Base-by-base conservation (phyloP, 2,329 filamentous ascomycete genomes). In the Colletotrichum sp. region DNA sequence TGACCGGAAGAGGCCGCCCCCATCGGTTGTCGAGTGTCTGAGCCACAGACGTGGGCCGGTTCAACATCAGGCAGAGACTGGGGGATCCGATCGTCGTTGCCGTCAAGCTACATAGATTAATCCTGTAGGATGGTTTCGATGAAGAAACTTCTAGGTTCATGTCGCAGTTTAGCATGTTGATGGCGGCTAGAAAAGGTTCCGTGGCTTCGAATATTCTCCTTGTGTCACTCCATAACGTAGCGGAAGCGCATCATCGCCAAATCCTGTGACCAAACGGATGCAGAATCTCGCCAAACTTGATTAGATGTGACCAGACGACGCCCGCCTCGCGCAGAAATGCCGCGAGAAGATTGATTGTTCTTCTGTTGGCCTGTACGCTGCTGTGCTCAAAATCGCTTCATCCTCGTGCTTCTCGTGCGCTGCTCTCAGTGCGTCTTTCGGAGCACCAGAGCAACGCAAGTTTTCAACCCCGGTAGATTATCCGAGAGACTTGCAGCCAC, bases 21-120 rank as follows among this genome's bases (percentile, higher is more conserved):
- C 44, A 21, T 32, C 30, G 68, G 60, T 21, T 21, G 30, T 16
- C 68, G 60, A 65, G 18, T 44, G 68, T 71, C 68, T 71, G 68
- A 71, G 60, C 68, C 68, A 71, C 60, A 65, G 68, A 71, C 44
- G 60, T 57, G 44, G 68, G 49, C 68, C 60, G 68, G 64, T 36
- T 71, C 68, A 65, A 39, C 39, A 36, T 71, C 59, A 71, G 59
- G 68, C 28, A 55, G 68, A 71, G 32, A 59, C 60, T 21, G 32
- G 49, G 52, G 52, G 5, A n/a, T 21, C 60, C 21, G 68, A 65
- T 71, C 60, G 60, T 39, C 68, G 28, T 28, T 21, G 60, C 28
- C 68, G 39, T 28, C 28, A 8, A 64, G 59, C 13, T n/a, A 28
- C 36, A 60, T 26, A 49, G 57, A 10, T 39, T n/a, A 26, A 15